Evolutionary conservation across 768 basidiomycete genomes (phyloP), one percentile per base, ranked within the genome.

Genomic region (Tylopilus vinaceipallidus): DNA sequence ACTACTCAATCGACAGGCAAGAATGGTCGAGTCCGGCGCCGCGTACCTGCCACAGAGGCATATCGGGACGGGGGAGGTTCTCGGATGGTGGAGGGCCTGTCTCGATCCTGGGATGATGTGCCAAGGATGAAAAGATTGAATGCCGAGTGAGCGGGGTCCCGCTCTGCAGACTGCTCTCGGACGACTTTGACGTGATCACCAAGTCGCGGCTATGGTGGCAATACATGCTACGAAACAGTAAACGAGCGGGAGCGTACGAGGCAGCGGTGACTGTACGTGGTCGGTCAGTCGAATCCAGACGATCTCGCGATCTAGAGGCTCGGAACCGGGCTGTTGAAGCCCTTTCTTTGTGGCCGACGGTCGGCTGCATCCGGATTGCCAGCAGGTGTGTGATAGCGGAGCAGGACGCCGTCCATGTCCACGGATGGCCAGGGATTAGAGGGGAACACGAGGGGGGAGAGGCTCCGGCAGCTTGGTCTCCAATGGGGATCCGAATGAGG

Each of bases 71-170:
- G 16, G 10, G 17, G 32, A 38, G 48, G 39, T 37, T 56, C 57
- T 49, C 55, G 50, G 12, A 38, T 37, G 13, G 53, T 30, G 0
- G 53, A 52, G 23, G 48, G 50, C 41, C 64, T 53, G 24, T 39
- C 52, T 37, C 49, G 45, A 13, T 60, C 56, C n/a, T 54, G 61
- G 20, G 57, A 41, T 10, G 58, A 52, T 20, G 59, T 60, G 3
- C 43, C 50, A 9, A 67, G 54, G 26, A 59, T 55, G 44, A 68
- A 66, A 39, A 68, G 55, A 42, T 66, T 60, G 20, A 66, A 68
- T 2, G 67, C 60, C 17, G 64, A 62, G 3, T 54, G 64, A 16
- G 53, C 55, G 2, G 59, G 41, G 23, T 58, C 65, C 35, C 55
- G 57, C 19, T 64, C 62, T 12, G 23, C n/a, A 6, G 53, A 51